Conservation (phyloP, 2,329 filamentous ascomycete species). For the Hirsutella minnesotensis region DNA sequence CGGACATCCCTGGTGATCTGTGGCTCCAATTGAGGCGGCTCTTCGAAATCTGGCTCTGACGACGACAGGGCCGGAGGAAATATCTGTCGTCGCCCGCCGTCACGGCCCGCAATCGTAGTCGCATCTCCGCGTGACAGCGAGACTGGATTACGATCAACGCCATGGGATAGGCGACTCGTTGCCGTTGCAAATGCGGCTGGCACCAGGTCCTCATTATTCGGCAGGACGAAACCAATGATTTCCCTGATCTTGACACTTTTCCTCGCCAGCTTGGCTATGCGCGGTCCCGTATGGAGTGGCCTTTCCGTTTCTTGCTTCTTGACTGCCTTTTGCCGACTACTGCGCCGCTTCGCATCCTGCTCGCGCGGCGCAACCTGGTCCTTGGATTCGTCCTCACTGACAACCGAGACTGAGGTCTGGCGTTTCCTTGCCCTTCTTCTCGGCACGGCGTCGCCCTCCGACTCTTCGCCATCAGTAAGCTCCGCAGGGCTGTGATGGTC, state of each 20-base stretch:
- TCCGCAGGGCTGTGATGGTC: not conserved
- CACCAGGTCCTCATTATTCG: constrained; percentile 6
- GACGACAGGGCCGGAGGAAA: too few relatives aligned
- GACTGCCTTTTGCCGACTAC: not conserved
- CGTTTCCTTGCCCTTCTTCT: too few relatives aligned
- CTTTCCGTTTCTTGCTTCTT: not conserved
- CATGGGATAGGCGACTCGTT: not conserved
- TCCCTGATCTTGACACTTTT: constrained; percentile 34
- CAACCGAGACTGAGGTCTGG: too few relatives aligned
- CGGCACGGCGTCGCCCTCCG: not conserved
- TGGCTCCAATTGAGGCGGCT: too few relatives aligned
- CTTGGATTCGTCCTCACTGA: constrained; percentile 5
- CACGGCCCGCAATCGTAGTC: too few relatives aligned
- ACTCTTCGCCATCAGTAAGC: not conserved
- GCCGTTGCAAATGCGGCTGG: constrained; percentile 9
- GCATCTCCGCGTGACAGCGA: too few relatives aligned
- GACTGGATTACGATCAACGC: too few relatives aligned
- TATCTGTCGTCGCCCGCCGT: too few relatives aligned
- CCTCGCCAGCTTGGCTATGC: constrained; percentile 25
- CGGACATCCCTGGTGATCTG: too few relatives aligned
- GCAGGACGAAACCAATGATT: constrained; percentile 27
- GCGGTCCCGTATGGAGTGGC: constrained; percentile 13
- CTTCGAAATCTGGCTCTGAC: not conserved
- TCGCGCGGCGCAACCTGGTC: not conserved
- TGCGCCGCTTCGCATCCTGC: not conserved